Evolutionary conservation across 257 asterid genomes (phyloP), one percentile per base, ranked within the genome.

Genomic region (Echium plantagineum): DNA sequence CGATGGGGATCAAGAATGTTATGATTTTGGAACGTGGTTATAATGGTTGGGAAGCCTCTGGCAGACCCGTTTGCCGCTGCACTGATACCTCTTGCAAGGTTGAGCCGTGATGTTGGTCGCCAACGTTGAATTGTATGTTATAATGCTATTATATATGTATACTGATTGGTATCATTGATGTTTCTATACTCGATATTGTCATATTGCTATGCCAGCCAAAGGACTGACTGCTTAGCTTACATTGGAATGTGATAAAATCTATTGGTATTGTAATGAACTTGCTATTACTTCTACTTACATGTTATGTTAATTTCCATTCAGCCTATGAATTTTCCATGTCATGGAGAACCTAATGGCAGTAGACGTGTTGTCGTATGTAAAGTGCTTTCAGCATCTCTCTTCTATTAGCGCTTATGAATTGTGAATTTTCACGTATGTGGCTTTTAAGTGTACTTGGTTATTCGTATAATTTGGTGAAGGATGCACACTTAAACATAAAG

Each of bases 41-140:
- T 58, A 91, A 84, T 55, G 98, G 97, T 19, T 91, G 97, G 97
- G 94, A 85, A 79, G 79, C 95, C 63, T 79, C 94, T 0, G 98
- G 97, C 52, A 80, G 77, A 57, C 95, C 97, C 2, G 83, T 91
- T 57, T 89, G 98, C 60, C 94, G 79, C 62, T 91, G 98, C 83
- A 75, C 65, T 57, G 85, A 89, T n/a, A 52, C 24, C 26, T 79
- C 87, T 52, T 89, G 98, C 80, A 91, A 85, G 72, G 84, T 90
- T 19, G 78, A 74, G 61, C 74, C 13, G 49, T 42, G 49, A 42
- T 42, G 17, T 15, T 42, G 17, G 46, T 35, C 46, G 9, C 46
- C 46, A 35, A 7, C 8, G 5, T 5, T 31, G 6, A 31, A 31
- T 31, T 31, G 38, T 31, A 1, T 31, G 38, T 7, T 7, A 31